Base-by-base conservation (phyloP, 2,329 filamentous ascomycete species). In the Cadophora sp. region DNA sequence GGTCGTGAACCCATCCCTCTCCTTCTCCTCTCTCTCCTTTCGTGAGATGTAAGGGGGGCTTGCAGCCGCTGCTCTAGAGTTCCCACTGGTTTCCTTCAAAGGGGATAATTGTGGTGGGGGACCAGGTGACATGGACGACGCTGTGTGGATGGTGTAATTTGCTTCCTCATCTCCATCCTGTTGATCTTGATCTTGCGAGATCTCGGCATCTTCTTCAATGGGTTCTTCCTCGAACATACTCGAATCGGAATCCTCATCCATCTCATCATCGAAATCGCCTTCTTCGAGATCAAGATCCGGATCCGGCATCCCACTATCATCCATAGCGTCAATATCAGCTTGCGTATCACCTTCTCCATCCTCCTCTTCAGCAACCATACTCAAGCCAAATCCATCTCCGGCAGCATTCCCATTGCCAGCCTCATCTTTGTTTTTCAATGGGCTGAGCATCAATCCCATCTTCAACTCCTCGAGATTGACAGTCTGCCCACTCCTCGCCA, bases 381-480 rank as follows among this genome's bases (percentile, higher is more conserved):
- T 61, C 59, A 36, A 20, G 16, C 59, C 53, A 41, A 56, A 56
- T 60, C 73, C 60, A 77, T 72, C 68, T 77, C 72, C 66, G 72
- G 63, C 20, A 73, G 63, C 20, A 71, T 72, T 60, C 68, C 73
- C 16, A 77, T 60, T 20, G 84, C 83, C 53, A 14, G 43, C 16
- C 1, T 84, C 83, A 56, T 86, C 82, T 47, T 81, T 81, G 45
- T 88, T 80, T 36, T 84, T 84, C 22, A 89, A 83, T 0, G 87
- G 87, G 66, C 86, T 87, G 20, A 90, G 81, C 6, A 87, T 84
- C 47, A 94, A 79, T 1, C 91, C 90, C 83, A 89, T 87, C 76
- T 88, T 89, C 62, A 90, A 78, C 73, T 90, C 88, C 67, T 89
- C 87, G 64, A 89, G 81, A 73, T 92, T 89, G 71, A 95, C 87